Percentiles rank a stretch among this genome's conserved stretches.
These are phyloP conservation scores for Citrus glauca DNA, from an alignment of 345 rosid species.

Conservation along the genomic window DNA sequence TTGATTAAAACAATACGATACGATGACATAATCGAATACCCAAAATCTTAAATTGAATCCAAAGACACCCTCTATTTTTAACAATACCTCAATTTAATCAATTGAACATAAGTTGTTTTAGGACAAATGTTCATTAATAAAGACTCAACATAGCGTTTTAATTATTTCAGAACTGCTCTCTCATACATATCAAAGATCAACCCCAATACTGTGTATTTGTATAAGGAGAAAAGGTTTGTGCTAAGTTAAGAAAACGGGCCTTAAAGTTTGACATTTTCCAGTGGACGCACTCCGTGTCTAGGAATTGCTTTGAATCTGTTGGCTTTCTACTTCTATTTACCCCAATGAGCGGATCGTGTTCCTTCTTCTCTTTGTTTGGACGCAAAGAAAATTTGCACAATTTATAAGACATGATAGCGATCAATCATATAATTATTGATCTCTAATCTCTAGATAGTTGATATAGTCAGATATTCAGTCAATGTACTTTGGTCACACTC, in stretches of 20 bases:
- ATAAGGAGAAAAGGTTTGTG: background rate
- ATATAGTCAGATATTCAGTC: too few species aligned
- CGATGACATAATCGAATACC: background rate
- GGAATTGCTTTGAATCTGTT: conserved; percentile 17
- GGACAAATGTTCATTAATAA: too few species aligned
- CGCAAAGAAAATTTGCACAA: background rate
- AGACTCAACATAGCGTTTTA: background rate
- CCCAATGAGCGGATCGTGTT: conserved; percentile 28
- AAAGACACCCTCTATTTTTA: background rate
- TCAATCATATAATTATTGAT: too few species aligned
- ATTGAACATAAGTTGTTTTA: too few species aligned
- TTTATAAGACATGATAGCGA: background rate
- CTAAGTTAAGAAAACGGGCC: background rate
- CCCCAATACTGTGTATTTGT: background rate
- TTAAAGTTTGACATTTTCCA: background rate
- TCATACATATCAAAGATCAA: background rate
- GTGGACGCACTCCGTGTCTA: background rate
- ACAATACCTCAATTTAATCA: background rate
- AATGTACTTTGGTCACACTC: too few species aligned
- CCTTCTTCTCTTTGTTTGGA: conserved; percentile 16
- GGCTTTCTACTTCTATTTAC: conserved; percentile 9
- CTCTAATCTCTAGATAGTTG: too few species aligned
- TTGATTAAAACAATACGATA: background rate
- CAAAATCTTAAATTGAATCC: background rate
- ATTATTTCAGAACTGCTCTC: background rate